Conservation (phyloP, 805 yeast genomes). For the Barnettozyma pratensis region DNA sequence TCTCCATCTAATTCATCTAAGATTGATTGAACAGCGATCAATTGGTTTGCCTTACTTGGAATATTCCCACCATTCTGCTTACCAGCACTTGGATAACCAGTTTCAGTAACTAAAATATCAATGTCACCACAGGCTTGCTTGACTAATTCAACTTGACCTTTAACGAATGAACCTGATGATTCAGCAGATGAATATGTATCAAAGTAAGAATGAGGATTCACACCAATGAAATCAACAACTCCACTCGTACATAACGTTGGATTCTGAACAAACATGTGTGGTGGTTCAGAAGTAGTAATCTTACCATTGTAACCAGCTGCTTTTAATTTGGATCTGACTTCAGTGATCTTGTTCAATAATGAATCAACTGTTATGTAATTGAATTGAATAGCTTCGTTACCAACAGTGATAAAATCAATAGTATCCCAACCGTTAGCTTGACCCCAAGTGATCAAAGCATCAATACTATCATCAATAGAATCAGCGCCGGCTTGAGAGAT, state of each 20-base stretch:
- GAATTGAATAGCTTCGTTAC: slow-evolving; percentile 79
- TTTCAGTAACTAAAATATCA: slow-evolving; percentile 66
- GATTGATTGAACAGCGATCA: slow-evolving; percentile 59
- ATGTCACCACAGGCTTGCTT: slow-evolving; percentile 48
- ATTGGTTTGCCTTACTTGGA: slow-evolving; percentile 69
- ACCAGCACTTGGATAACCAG: slow-evolving; percentile 86
- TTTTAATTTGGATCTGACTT: slow-evolving; percentile 53
- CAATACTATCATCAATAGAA: slow-evolving; percentile 59
- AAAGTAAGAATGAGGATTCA: slow-evolving; percentile 85
- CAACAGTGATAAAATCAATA: slow-evolving; percentile 75
- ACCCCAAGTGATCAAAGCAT: slow-evolving; percentile 46
- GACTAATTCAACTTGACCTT: slow-evolving; percentile 54
- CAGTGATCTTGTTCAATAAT: slow-evolving; percentile 57
- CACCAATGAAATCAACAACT: slow-evolving; percentile 76
- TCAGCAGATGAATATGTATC: slow-evolving; percentile 56
- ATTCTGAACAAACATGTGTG: slow-evolving; percentile 58
- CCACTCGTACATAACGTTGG: slow-evolving; percentile 66
- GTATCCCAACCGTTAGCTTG: slow-evolving; percentile 57
- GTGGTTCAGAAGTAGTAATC: slow-evolving; percentile 86
- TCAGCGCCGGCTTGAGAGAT: slow-evolving; percentile 58
- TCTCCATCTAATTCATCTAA: slow-evolving; percentile 52
- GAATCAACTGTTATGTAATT: slow-evolving; percentile 57
- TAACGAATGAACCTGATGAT: slow-evolving; percentile 66
- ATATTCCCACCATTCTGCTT: slow-evolving; percentile 63
- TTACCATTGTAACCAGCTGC: slow-evolving; percentile 73